Conservation (phyloP, 2,329 filamentous ascomycete genomes). For the Neopestalotiopsis sp. region DNA sequence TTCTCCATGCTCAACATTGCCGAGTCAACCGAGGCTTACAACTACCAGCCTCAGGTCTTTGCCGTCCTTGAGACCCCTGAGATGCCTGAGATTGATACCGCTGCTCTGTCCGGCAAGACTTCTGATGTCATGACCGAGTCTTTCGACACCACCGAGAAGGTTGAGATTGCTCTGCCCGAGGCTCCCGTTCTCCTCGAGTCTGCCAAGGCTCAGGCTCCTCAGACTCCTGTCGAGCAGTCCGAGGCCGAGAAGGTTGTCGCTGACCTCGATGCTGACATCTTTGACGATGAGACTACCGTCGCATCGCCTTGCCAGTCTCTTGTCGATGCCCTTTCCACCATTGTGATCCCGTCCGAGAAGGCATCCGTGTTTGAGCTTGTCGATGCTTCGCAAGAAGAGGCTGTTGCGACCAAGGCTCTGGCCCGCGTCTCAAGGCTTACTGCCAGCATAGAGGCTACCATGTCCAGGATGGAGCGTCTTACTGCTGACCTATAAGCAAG, state of each 20-base stretch:
- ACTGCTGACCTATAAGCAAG: conserved; percentile 34
- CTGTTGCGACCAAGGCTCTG: conserved; percentile 49
- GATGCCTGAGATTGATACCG: conserved; percentile 66
- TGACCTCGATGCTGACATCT: conserved; percentile 60
- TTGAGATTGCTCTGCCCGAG: conserved; percentile 61
- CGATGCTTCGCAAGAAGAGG: conserved; percentile 58
- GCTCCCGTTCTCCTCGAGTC: conserved; percentile 39
- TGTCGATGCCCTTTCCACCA: conserved; percentile 45
- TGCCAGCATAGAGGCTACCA: conserved; percentile 42
- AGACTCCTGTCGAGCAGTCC: conserved; percentile 32
- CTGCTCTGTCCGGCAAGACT: conserved; percentile 74
- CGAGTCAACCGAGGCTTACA: conserved; percentile 56
- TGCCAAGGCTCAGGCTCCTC: conserved; percentile 39
- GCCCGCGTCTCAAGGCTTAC: conserved; percentile 57
- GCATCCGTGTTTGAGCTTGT: conserved; percentile 68
- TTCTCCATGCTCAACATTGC: conserved; percentile 71
- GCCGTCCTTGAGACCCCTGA: conserved; percentile 74
- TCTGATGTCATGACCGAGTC: conserved; percentile 57
- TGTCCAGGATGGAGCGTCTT: conserved; percentile 44
- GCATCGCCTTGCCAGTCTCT: conserved; percentile 45
- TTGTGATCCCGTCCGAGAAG: conserved; percentile 68
- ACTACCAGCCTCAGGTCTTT: conserved; percentile 75
- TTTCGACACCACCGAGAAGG: conserved; percentile 57
- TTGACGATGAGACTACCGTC: conserved; percentile 54
- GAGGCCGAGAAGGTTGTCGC: conserved; percentile 32